Evolutionary conservation across 1,284 basidiomycete species (phyloP).

Genomic region (Wolfiporia cocos): DNA sequence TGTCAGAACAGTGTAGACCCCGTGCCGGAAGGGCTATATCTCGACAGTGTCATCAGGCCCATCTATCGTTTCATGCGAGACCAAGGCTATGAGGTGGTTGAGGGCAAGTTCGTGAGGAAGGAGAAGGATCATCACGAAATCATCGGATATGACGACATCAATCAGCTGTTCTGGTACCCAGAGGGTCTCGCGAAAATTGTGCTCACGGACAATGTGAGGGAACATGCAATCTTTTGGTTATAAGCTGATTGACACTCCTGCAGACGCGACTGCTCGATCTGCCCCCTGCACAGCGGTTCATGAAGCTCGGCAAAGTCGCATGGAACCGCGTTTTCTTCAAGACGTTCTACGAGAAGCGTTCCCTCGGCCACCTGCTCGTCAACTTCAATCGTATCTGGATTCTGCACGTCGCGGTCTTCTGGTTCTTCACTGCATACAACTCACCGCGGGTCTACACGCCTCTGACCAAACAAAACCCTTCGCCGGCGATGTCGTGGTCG

Average conservation of each 20-base stretch:
- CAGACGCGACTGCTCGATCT: conserved; percentile 89
- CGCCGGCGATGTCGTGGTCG: conserved; percentile 88
- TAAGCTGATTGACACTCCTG: background rate
- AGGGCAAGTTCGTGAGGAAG: conserved; percentile 91
- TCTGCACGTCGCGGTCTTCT: conserved; percentile 85
- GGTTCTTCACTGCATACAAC: conserved; percentile 95
- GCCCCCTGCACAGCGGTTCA: conserved; percentile 86
- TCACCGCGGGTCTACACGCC: conserved; percentile 90
- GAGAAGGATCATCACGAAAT: conserved; percentile 95
- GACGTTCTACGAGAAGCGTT: conserved; percentile 93
- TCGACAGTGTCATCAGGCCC: conserved; percentile 90
- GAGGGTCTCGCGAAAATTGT: conserved; percentile 94
- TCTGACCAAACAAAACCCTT: conserved; percentile 46
- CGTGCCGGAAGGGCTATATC: conserved; percentile 92
- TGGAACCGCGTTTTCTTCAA: conserved; percentile 96
- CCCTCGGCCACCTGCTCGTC: conserved; percentile 87
- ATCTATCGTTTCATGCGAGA: conserved; percentile 96
- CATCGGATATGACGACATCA: conserved; percentile 99
- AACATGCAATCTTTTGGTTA: background rate
- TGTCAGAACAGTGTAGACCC: conserved; percentile 95
- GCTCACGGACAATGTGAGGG: conserved; percentile 75
- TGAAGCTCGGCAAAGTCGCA: conserved; percentile 85
- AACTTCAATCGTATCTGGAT: conserved; percentile 99
- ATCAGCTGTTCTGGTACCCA: conserved; percentile 99
- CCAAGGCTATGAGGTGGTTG: conserved; percentile 94